Evolutionary conservation across 2,329 filamentous ascomycete species (phyloP).

Genomic region (Phyllosticta ampelicida): DNA sequence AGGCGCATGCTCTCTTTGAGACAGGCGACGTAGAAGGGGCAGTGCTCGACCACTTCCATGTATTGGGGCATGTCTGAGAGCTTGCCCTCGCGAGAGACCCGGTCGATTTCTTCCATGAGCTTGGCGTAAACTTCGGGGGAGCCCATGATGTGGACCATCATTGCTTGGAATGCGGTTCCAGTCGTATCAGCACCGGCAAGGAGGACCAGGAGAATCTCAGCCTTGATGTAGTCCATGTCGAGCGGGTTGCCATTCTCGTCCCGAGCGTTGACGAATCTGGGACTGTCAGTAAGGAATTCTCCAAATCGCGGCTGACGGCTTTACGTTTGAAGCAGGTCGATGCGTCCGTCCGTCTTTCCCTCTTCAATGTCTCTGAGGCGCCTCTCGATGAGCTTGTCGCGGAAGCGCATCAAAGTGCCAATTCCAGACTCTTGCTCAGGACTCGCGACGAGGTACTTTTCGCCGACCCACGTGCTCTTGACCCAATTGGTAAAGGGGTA

Average conservation of each 20-base stretch:
- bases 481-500: constrained; percentile 46
- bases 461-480: constrained; percentile 41
- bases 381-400: constrained; percentile 42
- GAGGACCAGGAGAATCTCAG: constrained; percentile 42
- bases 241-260: constrained; percentile 34
- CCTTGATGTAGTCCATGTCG: constrained; percentile 41
- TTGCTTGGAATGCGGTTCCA: constrained; percentile 39
- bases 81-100: constrained; percentile 23
- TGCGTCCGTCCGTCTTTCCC: constrained; percentile 33
- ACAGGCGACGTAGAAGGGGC: constrained; percentile 40
- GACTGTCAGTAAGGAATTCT: not conserved
- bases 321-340: constrained; percentile 44
- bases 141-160: constrained; percentile 35
- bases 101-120: constrained; percentile 39
- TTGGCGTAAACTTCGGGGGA: constrained; percentile 33
- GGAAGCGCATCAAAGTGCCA: constrained; percentile 47
- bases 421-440: constrained; percentile 45
- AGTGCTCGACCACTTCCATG: constrained; percentile 19
- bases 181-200: constrained; percentile 45
- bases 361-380: constrained; percentile 38
- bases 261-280: constrained; percentile 27
- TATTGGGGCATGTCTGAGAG: constrained; percentile 18
- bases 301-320: not conserved
- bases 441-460: constrained; percentile 43
- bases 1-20: constrained; percentile 43